Evolutionary conservation across 495 filamentous ascomycete species (phyloP), one percentile per base, ranked within the genome.

Genomic region (Physcia stellaris): DNA sequence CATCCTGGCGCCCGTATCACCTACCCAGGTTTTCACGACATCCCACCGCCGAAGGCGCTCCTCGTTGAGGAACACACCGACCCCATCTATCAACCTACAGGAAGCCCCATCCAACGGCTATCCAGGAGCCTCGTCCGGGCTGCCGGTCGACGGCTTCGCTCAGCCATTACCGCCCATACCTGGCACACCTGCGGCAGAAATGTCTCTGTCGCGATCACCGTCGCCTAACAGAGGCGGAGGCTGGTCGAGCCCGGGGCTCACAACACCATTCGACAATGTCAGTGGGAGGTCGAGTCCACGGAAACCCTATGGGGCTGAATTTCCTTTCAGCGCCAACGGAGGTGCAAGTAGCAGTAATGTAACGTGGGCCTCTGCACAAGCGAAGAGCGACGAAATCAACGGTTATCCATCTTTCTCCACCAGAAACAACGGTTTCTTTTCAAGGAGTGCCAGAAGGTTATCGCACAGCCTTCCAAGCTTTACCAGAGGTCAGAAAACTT

Each of bases 141-240:
- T 50, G 28, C 43, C 47, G 47, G 40, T 44, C 40, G 44, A 43
- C 45, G 47, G 43, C 37, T 44, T 34, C 33, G 32, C 42, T 48
- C 47, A 53, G 37, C 43, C 50, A 30, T 37, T 53, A 24, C 41
- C 47, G 4, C 27, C 50, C 12, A 50, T 53, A 23, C 50, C 50
- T 37, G 47, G 42, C 20, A 53, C 50, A 24, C 50, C 50, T 6
- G 20, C 40, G 15, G 29, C 23, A 3, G 24, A 37, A 45, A 92
- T 93, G 86, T 83, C 84, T 47, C 59, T 86, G 39, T 86, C 83
- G 38, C 75, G 83, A 59, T 88, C 83, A 50, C 84, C 84, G 32
- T 88, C 83, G 34, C 85, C 84, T 43, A 70, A 72, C 39, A 75
- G 71, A 45, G 80, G 80, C 47, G 83, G 80, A 51, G 85, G 84